Evolutionary conservation across 768 basidiomycete species (phyloP), one percentile per base, ranked within the genome.

Genomic region (Tephrocybe rancida): DNA sequence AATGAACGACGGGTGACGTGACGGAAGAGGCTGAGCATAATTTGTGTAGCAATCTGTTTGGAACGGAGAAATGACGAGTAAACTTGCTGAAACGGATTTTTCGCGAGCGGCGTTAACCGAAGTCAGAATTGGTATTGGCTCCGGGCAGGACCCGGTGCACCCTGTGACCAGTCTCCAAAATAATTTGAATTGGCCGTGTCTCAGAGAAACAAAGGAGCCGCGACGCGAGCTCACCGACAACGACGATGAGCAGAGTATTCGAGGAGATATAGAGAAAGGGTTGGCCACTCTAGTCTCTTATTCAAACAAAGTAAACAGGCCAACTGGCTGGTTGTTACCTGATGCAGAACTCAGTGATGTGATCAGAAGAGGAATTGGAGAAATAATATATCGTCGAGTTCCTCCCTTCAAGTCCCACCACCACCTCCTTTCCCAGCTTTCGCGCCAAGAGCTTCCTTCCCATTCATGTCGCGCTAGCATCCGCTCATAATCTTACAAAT

Each of bases 401-500:
- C 38, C 51, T 54, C 55, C 41, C 56, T 30, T 49, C 42, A 21
- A 25, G 29, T 50, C 48, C 30, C 59, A 58, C 64, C 59, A n/a
- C n/a, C 67, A 60, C 55, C 57, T 64, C 65, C 66, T 53, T 60
- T 55, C 61, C 45, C 59, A 52, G 19, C 42, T 55, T 44, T 56
- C 52, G 48, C 52, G 50, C 57, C 52, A 44, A 48, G 47, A 43
- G 21, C 38, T 52, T 55, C 55, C 62, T 51, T 61, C 59, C 54
- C 52, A 57, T 66, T 64, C 69, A 70, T 72, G 69, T 65, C 66
- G 61, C 64, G 58, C 57, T 68, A 63, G 55, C 52, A 55, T 30
- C 43, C 52, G 27, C 48, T 41, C 37, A 48, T 52, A 52, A 26
- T 57, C 49, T 52, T 53, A 16, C 29, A 13, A 50, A 43, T 49